A percentile compares a stretch with the other conserved stretches of the same genome.
Evolutionary conservation across 805 yeast species (phyloP).

Genomic region (Hemisphaericaspora nanyangensis): DNA sequence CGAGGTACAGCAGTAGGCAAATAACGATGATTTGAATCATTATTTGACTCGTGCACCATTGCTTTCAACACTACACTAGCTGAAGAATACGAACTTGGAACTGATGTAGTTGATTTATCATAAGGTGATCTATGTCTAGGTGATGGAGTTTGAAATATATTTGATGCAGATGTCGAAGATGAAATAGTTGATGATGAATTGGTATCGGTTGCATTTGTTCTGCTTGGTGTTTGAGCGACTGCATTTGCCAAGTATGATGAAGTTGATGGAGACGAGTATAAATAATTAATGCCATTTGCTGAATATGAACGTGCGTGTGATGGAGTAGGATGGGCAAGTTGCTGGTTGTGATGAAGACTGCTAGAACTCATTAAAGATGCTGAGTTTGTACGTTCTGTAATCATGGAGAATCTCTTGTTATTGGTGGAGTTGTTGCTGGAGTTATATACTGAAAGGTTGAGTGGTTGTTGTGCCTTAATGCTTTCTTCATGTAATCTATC

Average conservation of each 20-base stretch:
- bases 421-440: conserved; percentile 16
- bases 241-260: conserved; percentile 55
- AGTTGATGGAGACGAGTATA: conserved; percentile 64
- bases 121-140: conserved; percentile 15
- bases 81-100: conserved; percentile 40
- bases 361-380: conserved; percentile 32
- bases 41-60: conserved; percentile 54
- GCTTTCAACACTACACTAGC: conserved; percentile 72
- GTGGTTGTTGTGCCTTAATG: conserved; percentile 14
- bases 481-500: conserved; percentile 49
- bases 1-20: conserved; percentile 11
- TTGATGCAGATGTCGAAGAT: conserved; percentile 1
- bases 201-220: too few species aligned
- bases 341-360: conserved; percentile 10
- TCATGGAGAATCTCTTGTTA: conserved; percentile 44
- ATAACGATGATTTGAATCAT: conserved; percentile 12
- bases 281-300: conserved; percentile 23
- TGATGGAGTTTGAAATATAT: conserved; percentile 5
- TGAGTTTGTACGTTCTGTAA: conserved; percentile 36
- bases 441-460: conserved; percentile 3
- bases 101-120: conserved; percentile 30
- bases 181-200: conserved; percentile 3
- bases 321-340: conserved; percentile 4
- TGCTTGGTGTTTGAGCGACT: conserved; percentile 37
- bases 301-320: conserved; percentile 33